Conservation (phyloP, 2,329 filamentous ascomycete species). For the Nothophoma quercina region DNA sequence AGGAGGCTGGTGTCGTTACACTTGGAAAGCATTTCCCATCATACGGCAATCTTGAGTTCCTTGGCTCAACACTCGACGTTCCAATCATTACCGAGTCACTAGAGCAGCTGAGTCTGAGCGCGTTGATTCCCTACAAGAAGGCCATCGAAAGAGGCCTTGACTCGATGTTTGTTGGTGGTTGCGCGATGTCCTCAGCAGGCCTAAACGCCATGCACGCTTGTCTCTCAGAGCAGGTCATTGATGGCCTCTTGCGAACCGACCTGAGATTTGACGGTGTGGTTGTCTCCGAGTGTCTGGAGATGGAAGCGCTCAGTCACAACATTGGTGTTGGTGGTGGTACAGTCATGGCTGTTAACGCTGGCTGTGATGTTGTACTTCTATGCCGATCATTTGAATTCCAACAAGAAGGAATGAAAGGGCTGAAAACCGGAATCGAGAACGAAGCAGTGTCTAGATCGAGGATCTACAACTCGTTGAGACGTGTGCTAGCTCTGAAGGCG, state of each 20-base stretch:
- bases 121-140: constrained; percentile 88
- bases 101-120: constrained; percentile 90
- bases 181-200: constrained; percentile 87
- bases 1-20: constrained; percentile 85
- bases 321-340: constrained; percentile 97
- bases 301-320: constrained; percentile 94
- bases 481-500: constrained; percentile 82
- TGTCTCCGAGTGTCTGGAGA: constrained; percentile 93
- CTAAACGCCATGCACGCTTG: constrained; percentile 97
- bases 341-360: constrained; percentile 96
- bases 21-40: constrained; percentile 97
- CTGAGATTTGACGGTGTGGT: constrained; percentile 90
- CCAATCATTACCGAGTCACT: constrained; percentile 95
- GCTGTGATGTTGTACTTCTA: constrained; percentile 88
- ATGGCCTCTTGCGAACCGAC: constrained; percentile 86
- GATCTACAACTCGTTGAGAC: constrained; percentile 79
- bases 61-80: constrained; percentile 88
- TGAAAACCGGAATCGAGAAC: constrained; percentile 89
- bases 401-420: constrained; percentile 86
- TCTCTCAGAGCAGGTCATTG: constrained; percentile 89
- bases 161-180: constrained; percentile 95
- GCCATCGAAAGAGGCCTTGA: constrained; percentile 87
- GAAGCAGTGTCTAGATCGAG: constrained; percentile 83
- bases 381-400: constrained; percentile 89
- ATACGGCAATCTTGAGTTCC: constrained; percentile 92